These are phyloP conservation scores for Claviceps quebecensis DNA, from an alignment of 2,329 filamentous ascomycete species.

Conservation along the genomic window DNA sequence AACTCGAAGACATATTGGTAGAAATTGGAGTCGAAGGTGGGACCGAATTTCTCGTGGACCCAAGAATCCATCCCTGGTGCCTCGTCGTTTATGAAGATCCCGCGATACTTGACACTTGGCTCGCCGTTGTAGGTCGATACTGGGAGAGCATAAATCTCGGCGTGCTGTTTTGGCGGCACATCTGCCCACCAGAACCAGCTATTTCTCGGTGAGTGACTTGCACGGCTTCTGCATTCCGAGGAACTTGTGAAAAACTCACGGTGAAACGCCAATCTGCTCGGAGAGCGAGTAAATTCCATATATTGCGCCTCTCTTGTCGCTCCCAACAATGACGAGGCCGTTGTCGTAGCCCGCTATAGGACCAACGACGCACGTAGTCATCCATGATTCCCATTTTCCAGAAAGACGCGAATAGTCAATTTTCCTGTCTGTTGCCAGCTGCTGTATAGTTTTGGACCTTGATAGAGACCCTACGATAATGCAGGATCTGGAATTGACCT, in stretches of 20 bases:
- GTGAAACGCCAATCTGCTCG: conserved; percentile 47
- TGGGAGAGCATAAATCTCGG: conserved; percentile 32
- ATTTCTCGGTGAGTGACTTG: background rate
- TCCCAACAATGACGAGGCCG: conserved; percentile 42
- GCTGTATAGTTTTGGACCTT: conserved; percentile 10
- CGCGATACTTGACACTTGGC: conserved; percentile 44
- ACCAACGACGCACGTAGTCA: conserved; percentile 31
- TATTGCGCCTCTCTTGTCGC: conserved; percentile 44
- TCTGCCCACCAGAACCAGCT: conserved; percentile 48
- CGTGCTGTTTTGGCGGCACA: conserved; percentile 31
- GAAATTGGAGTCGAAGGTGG: conserved; percentile 40
- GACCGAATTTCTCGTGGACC: conserved; percentile 33
- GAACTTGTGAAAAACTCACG: conserved; percentile 13
- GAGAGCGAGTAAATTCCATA: conserved; percentile 47
- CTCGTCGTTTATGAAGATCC: conserved; percentile 47
- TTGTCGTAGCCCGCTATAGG: conserved; percentile 26
- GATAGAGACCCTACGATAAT: conserved; percentile 13
- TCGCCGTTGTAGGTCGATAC: conserved; percentile 22
- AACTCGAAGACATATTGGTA: conserved; percentile 51
- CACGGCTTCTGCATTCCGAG: background rate
- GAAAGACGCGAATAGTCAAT: conserved; percentile 11
- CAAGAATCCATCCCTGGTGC: conserved; percentile 35
- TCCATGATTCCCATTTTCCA: conserved; percentile 43
- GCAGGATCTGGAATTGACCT: conserved; percentile 6
- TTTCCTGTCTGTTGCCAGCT: conserved; percentile 8